A percentile compares a stretch with the other conserved stretches of the same genome.
Evolutionary conservation across 2,329 filamentous ascomycete genomes (phyloP).

Genomic region (Pseudocercospora crystallina): DNA sequence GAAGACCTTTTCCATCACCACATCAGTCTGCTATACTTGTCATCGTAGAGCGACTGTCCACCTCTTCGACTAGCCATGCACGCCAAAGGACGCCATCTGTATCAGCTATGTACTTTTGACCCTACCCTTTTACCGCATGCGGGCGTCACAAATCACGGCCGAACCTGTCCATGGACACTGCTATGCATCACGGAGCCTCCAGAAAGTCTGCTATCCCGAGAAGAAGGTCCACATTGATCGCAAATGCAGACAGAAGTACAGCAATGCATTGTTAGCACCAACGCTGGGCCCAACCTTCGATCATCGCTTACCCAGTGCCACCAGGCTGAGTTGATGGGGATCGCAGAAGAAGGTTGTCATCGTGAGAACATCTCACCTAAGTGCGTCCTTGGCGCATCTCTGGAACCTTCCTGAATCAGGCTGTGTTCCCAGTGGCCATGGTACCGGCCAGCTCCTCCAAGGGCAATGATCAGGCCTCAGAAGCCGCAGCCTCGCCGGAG

Average conservation of each 20-base stretch:
- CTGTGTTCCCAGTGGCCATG: too few species aligned
- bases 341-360: constrained; percentile 1
- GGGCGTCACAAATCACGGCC: neutral
- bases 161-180: constrained; percentile 3
- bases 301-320: neutral
- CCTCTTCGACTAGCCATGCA: constrained; percentile 1
- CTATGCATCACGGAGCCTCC: neutral
- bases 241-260: too few species aligned
- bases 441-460: too few species aligned
- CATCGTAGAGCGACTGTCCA: too few species aligned
- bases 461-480: too few species aligned
- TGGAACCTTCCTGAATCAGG: constrained; percentile 5
- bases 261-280: neutral
- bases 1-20: too few species aligned
- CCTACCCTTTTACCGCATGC: too few species aligned
- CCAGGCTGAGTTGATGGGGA: constrained; percentile 2
- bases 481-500: too few species aligned
- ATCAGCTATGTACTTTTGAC: neutral
- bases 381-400: too few species aligned
- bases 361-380: neutral
- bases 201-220: neutral
- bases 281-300: neutral
- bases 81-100: neutral
- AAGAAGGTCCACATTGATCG: neutral
- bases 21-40: too few species aligned